Percentiles rank a stretch among this genome's conserved stretches.
Evolutionary conservation across 2,329 filamentous ascomycete genomes (phyloP).

Genomic region (Claviceps paspali): DNA sequence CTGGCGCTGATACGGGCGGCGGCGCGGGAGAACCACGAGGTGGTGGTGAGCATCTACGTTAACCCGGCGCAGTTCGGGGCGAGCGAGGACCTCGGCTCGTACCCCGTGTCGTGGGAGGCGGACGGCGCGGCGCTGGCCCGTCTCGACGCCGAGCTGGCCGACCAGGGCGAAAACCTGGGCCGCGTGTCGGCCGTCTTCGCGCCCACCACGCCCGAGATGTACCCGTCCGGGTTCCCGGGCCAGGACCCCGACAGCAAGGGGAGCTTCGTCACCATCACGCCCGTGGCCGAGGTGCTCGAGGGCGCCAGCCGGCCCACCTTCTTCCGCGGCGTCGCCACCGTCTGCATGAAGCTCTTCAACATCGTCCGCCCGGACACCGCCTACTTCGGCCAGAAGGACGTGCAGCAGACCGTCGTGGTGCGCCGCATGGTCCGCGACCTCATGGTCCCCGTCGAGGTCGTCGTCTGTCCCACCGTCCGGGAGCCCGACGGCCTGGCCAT

Average conservation of each 20-base stretch:
- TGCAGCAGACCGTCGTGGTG: conserved; percentile 89
- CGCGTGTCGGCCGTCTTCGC: conserved; percentile 74
- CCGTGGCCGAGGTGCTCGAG: conserved; percentile 67
- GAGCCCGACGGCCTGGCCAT: conserved; percentile 74
- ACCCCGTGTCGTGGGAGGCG: conserved; percentile 76
- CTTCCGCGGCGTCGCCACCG: conserved; percentile 88
- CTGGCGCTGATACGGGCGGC: conserved; percentile 72
- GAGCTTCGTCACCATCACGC: conserved; percentile 83
- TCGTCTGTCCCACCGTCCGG: conserved; percentile 59
- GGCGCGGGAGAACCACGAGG: conserved; percentile 67
- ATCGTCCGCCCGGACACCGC: conserved; percentile 47
- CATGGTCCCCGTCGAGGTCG: conserved; percentile 58
- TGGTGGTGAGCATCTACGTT: conserved; percentile 86
- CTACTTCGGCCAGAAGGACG: conserved; percentile 95
- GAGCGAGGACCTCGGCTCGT: conserved; percentile 73
- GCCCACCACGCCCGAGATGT: conserved; percentile 71
- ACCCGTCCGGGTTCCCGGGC: conserved; percentile 62
- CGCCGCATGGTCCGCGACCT: conserved; percentile 79
- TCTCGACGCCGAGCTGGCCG: conserved; percentile 60
- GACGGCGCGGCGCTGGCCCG: conserved; percentile 53
- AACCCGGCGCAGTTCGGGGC: conserved; percentile 94
- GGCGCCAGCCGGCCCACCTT: conserved; percentile 81
- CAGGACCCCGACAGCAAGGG: conserved; percentile 63
- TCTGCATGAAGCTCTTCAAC: conserved; percentile 66
- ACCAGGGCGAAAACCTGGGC: conserved; percentile 42